A percentile compares a stretch with the other conserved stretches of the same genome.
Conservation (phyloP, 2,329 filamentous ascomycete genomes). For the Ophiosphaerella herpotricha region DNA sequence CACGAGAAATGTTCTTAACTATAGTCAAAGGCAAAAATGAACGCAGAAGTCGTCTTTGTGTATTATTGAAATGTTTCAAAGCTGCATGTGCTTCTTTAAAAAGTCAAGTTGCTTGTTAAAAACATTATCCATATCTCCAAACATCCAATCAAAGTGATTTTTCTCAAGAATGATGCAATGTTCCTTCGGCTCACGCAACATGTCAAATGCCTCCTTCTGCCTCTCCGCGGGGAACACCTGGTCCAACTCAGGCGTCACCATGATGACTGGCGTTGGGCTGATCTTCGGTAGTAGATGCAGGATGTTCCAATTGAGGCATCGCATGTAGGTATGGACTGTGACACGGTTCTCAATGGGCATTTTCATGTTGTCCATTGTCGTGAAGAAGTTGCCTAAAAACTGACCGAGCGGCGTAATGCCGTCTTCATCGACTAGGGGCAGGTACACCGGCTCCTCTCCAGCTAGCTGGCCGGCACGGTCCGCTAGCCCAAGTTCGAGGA, state of each 20-base stretch:
- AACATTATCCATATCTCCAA: conserved; percentile 12
- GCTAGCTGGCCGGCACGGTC: conserved; percentile 8
- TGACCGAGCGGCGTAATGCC: conserved; percentile 8
- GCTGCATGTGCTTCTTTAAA: conserved; percentile 5
- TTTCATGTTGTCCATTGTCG: conserved; percentile 4
- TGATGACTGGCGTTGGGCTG: conserved; percentile 10
- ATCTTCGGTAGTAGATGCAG: conserved; percentile 5
- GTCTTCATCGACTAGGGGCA: conserved; percentile 12
- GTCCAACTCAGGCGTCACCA: conserved; percentile 12
- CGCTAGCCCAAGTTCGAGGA: conserved; percentile 7
- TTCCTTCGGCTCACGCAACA: conserved; percentile 10
- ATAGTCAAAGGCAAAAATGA: not conserved
- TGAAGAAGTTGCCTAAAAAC: conserved; percentile 6
- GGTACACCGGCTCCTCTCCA: conserved; percentile 13
- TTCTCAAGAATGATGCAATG: conserved; percentile 4
- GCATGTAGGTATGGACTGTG: conserved; percentile 9
- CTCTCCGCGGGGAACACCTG: conserved; percentile 4
- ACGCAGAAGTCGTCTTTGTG: not conserved
- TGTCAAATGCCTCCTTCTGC: conserved; percentile 8
- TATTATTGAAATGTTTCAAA: not conserved
- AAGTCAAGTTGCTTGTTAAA: conserved; percentile 7
- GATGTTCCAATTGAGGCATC: conserved; percentile 8
- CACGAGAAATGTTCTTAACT: not conserved
- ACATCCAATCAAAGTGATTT: conserved; percentile 12
- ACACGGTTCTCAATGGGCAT: conserved; percentile 11